Conservation (phyloP, 305 asterid species). For the Fraxinus latifolia region DNA sequence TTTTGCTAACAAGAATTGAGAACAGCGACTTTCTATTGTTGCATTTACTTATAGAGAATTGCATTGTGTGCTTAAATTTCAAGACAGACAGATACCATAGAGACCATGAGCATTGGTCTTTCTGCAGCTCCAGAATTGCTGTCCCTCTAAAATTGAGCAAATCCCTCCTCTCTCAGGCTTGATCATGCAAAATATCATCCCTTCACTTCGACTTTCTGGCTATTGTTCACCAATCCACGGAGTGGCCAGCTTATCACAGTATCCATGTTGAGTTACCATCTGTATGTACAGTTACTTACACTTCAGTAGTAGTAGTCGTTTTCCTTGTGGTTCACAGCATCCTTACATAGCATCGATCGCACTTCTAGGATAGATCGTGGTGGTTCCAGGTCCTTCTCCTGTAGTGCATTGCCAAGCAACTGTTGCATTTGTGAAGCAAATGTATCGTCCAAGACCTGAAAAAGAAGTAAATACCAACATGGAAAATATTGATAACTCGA, state of each 20-base stretch:
- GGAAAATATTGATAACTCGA: not conserved
- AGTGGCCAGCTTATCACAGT: not conserved
- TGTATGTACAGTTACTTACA: not conserved
- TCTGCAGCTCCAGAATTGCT: not conserved
- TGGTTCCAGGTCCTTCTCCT: slow-evolving; percentile 75
- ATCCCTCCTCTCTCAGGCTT: not conserved
- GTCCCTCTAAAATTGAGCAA: slow-evolving; percentile 11
- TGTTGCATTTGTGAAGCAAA: slow-evolving; percentile 87
- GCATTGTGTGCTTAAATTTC: not conserved
- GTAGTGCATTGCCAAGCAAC: slow-evolving; percentile 68
- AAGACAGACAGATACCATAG: not conserved
- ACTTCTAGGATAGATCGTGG: slow-evolving; percentile 78
- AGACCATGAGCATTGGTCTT: slow-evolving; percentile 31
- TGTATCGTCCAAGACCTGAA: slow-evolving; percentile 71
- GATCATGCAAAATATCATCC: not conserved
- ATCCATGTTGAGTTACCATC: not conserved
- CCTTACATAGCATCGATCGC: slow-evolving; percentile 83
- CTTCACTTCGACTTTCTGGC: not conserved
- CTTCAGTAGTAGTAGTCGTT: slow-evolving; percentile 58
- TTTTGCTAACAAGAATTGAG: not conserved
- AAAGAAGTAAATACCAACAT: not conserved
- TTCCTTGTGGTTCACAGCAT: slow-evolving; percentile 59
- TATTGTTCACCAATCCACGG: not conserved
- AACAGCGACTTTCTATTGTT: not conserved
- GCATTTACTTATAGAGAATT: not conserved